Conservation (phyloP, 2,329 filamentous ascomycete genomes). For the Xylariales sp. region DNA sequence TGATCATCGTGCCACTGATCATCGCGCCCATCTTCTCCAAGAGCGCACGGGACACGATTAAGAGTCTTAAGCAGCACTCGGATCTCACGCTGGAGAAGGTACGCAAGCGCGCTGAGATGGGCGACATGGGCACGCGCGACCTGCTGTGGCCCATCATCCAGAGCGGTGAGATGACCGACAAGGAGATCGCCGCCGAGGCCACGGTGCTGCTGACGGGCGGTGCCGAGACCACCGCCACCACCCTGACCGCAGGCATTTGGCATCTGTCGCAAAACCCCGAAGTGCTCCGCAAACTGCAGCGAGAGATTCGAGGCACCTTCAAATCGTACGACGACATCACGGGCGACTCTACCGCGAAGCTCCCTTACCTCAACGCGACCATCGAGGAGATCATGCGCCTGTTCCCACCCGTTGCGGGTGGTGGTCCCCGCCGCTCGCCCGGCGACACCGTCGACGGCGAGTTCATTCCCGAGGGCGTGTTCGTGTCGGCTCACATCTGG, state of each 20-base stretch:
- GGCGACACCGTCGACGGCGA: conserved; percentile 12
- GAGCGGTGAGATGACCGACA: conserved; percentile 6
- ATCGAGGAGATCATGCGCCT: conserved; percentile 25
- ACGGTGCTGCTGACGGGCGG: conserved; percentile 12
- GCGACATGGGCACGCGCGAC: conserved; percentile 8
- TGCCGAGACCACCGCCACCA: conserved; percentile 8
- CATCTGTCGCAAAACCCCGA: conserved; percentile 1
- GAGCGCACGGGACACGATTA: conserved; percentile 2
- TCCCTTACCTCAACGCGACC: conserved; percentile 23
- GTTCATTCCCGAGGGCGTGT: conserved; percentile 13
- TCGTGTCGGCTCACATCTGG: conserved; percentile 36
- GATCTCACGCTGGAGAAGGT: conserved; percentile 11
- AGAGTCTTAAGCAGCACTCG: conserved; percentile 6
- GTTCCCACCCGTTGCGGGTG: conserved; percentile 24
- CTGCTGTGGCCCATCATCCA: conserved; percentile 12
- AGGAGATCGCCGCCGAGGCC: conserved; percentile 9
- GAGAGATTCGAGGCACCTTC: conserved; percentile 4
- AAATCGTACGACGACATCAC: conserved; percentile 4
- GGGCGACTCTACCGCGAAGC: conserved; percentile 10
- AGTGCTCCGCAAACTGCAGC: neutral
- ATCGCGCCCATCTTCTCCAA: no score
- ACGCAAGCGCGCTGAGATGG: conserved; percentile 10
- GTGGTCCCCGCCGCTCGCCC: conserved; percentile 21
- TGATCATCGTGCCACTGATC: conserved; percentile 4
- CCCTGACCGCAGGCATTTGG: neutral